Evolutionary conservation across 805 yeast genomes (phyloP).

Genomic region (Ogataea saltuana): DNA sequence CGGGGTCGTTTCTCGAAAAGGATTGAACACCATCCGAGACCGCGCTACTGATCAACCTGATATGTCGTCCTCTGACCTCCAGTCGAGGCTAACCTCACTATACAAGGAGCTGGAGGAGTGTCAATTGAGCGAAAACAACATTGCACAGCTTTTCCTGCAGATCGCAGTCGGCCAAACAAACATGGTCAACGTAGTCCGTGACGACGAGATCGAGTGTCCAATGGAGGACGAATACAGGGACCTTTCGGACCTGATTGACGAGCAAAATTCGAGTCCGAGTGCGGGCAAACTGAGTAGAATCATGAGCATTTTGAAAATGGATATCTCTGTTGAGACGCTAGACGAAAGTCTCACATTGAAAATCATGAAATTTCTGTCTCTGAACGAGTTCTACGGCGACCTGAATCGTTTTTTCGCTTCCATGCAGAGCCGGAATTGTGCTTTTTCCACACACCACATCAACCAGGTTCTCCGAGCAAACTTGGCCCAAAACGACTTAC

Average conservation of each 20-base stretch:
- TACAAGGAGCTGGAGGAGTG: not conserved
- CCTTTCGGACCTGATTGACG: not conserved
- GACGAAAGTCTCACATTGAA: not conserved
- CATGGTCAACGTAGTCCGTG: not conserved
- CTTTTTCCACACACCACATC: not conserved
- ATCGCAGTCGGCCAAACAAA: not conserved
- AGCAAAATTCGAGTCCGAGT: not conserved
- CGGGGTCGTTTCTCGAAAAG: not conserved
- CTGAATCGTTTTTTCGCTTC: not conserved
- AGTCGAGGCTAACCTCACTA: not conserved
- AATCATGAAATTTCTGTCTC: not conserved
- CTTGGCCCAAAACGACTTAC: not conserved
- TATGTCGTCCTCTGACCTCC: not conserved
- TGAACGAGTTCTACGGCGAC: not conserved
- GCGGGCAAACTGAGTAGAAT: not conserved
- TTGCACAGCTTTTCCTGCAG: slow-evolving; percentile 1
- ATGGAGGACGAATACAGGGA: not conserved
- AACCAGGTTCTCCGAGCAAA: slow-evolving; percentile 1
- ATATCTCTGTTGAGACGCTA: not conserved
- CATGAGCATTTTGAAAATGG: not conserved
- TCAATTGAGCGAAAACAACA: not conserved
- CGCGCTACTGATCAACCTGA: not conserved
- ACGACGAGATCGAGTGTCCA: not conserved
- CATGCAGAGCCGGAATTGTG: not conserved
- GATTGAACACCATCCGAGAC: no score